Evolutionary conservation across 208 protist genomes (phyloP), one percentile per base, ranked within the genome.

Genomic region (Leishmania gerbilli): DNA sequence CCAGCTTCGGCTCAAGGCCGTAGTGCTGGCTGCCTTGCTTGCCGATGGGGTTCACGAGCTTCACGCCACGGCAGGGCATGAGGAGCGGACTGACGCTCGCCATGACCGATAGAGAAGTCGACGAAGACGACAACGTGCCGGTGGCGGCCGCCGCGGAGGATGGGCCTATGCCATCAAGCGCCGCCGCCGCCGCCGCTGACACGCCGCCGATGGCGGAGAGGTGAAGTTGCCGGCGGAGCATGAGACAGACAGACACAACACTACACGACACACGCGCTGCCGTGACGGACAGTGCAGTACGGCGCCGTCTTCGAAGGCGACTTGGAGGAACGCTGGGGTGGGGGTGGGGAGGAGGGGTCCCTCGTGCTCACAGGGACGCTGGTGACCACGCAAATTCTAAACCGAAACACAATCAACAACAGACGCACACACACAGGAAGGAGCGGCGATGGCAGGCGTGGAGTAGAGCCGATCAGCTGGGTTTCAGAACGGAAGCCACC

Each of bases 1-100:
- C 91, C 74, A 96, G 81, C 87, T 97, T 97, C 17, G 90, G 92
- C 74, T 95, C 92, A 9, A 89, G 77, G 9, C 92, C 93, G 84
- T 98, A 98, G 84, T 97, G 94, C 80, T 95, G 92, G 71, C 91
- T 96, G 68, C 95, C 95, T 40, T 93, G 87, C 80, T 93, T 93
- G 53, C 92, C 91, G 65, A 92, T 95, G 5, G 95, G 95, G 78
- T 96, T 96, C 37, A 96, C 82, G 31, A 96, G 84, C 85, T 96
- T 96, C 55, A 90, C 93, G 8, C 85, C 77, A 40, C 93, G 89
- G 45, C 76, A 76, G 21, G 79, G 19, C 58, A 75, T 5, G 45
- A 31, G 19, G 19, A 76, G 81, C 3, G 80, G 71, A 68, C 47
- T 84, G 45, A 64, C 64, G 15, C 45, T 37, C 40, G 74, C 55